Evolutionary conservation across 768 basidiomycete species (phyloP).

Genomic region (Pulveroboletus sp.): DNA sequence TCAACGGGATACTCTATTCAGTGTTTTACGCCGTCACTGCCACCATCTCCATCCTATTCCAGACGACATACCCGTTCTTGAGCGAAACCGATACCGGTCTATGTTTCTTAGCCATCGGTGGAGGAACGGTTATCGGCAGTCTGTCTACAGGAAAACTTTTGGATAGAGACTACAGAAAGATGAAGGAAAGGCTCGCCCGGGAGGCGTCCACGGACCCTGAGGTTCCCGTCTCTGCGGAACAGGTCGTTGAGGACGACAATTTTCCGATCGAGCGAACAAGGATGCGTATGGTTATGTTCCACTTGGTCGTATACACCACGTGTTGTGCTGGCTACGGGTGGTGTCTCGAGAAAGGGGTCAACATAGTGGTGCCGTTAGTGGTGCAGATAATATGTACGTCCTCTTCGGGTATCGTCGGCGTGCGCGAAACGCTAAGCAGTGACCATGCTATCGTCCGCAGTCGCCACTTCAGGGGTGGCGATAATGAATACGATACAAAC

Average conservation of each 20-base stretch:
- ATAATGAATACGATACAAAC: conserved; percentile 60
- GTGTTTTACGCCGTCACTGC: conserved; percentile 49
- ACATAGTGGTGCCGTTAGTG: conserved; percentile 54
- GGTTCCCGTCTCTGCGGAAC: conserved; percentile 15
- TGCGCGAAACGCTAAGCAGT: not conserved
- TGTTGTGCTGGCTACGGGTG: conserved; percentile 59
- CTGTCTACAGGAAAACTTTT: conserved; percentile 56
- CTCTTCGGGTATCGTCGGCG: not conserved
- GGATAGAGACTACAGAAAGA: conserved; percentile 60
- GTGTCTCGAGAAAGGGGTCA: conserved; percentile 48
- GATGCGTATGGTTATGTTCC: conserved; percentile 43
- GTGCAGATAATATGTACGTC: conserved; percentile 35
- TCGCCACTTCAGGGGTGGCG: conserved; percentile 45
- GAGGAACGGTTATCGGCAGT: conserved; percentile 65
- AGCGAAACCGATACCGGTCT: conserved; percentile 58
- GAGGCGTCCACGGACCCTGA: conserved; percentile 21
- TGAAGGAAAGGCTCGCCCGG: conserved; percentile 22
- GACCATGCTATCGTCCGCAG: conserved; percentile 29
- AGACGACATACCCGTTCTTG: conserved; percentile 46
- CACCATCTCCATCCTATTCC: conserved; percentile 51
- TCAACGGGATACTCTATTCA: conserved; percentile 52
- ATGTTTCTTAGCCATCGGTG: conserved; percentile 74
- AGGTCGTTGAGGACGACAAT: conserved; percentile 30
- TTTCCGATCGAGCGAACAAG: conserved; percentile 66
- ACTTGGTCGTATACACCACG: conserved; percentile 37